Evolutionary conservation across 805 yeast genomes (phyloP).

Genomic region (Myxozyma lipomycoides): DNA sequence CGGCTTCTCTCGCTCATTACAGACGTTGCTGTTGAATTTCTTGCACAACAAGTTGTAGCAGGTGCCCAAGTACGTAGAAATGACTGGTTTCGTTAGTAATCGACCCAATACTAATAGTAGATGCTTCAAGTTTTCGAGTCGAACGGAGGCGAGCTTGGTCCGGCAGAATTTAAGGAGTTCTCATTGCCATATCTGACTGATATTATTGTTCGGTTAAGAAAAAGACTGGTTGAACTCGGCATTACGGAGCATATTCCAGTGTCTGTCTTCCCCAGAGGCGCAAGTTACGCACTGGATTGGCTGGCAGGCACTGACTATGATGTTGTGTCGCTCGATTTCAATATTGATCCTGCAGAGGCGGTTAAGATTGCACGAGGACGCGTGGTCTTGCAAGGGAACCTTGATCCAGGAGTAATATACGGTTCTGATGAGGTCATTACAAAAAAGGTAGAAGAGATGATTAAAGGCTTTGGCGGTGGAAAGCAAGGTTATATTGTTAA

Average conservation of each 20-base stretch:
- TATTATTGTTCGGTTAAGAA: constrained; percentile 65
- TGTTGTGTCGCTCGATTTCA: constrained; percentile 91
- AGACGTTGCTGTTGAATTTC: constrained; percentile 84
- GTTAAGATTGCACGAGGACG: constrained; percentile 68
- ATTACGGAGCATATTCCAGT: constrained; percentile 69
- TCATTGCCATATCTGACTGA: constrained; percentile 82
- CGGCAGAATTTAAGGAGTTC: constrained; percentile 80
- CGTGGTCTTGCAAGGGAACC: constrained; percentile 86
- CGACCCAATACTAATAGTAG: constrained; percentile 3
- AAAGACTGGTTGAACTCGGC: constrained; percentile 67
- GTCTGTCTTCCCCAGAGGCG: constrained; percentile 90
- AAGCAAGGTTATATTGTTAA: constrained; percentile 86
- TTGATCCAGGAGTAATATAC: constrained; percentile 93
- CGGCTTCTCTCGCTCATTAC: constrained; percentile 70
- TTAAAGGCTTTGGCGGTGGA: constrained; percentile 89
- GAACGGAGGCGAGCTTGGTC: constrained; percentile 97
- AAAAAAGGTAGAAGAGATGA: constrained; percentile 80
- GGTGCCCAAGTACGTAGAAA: constrained; percentile 69
- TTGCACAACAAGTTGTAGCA: constrained; percentile 91
- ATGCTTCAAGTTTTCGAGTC: constrained; percentile 95
- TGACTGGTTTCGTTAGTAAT: background rate
- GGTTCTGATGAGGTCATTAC: constrained; percentile 82
- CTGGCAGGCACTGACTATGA: constrained; percentile 78
- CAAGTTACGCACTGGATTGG: constrained; percentile 92
- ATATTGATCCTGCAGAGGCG: constrained; percentile 79